A percentile compares a stretch with the other conserved stretches of the same genome.
Conservation (phyloP, 345 rosid species). For the Corchorus capsularis region DNA sequence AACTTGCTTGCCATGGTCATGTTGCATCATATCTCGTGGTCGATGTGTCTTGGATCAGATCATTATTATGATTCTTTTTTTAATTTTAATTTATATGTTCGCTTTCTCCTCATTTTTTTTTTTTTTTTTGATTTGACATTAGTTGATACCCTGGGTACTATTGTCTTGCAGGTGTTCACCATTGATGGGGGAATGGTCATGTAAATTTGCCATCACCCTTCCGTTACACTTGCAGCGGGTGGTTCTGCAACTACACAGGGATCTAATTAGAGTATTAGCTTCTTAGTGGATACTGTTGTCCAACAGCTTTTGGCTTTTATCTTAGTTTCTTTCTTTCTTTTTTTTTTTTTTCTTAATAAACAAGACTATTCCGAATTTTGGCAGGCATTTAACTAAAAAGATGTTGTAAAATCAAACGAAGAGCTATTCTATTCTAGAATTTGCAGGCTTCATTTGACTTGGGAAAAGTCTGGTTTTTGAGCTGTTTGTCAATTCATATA, state of each 20-base stretch:
- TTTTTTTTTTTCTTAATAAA: neutral
- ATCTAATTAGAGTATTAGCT: neutral
- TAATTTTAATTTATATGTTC: neutral
- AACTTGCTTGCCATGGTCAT: neutral
- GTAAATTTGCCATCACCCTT: constrained; percentile 31
- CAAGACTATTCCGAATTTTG: neutral
- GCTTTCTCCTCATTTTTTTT: neutral
- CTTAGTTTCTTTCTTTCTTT: too few species aligned
- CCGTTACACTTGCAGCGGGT: neutral
- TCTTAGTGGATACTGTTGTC: neutral
- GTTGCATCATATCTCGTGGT: neutral
- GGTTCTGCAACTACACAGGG: neutral
- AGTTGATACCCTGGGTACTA: neutral
- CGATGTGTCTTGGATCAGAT: neutral
- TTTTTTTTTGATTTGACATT: neutral
- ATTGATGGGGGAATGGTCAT: constrained; percentile 98
- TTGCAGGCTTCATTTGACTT: neutral
- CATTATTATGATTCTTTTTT: too few species aligned
- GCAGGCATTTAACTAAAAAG: neutral
- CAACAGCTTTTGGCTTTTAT: neutral
- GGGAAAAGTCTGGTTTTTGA: neutral
- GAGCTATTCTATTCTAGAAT: neutral
- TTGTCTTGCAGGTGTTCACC: constrained; percentile 67
- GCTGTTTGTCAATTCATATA: neutral
- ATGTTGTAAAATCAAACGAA: constrained; percentile 5